Evolutionary conservation across 495 filamentous ascomycete species (phyloP).

Genomic region (Aspergillus sclerotiicarbonarius): DNA sequence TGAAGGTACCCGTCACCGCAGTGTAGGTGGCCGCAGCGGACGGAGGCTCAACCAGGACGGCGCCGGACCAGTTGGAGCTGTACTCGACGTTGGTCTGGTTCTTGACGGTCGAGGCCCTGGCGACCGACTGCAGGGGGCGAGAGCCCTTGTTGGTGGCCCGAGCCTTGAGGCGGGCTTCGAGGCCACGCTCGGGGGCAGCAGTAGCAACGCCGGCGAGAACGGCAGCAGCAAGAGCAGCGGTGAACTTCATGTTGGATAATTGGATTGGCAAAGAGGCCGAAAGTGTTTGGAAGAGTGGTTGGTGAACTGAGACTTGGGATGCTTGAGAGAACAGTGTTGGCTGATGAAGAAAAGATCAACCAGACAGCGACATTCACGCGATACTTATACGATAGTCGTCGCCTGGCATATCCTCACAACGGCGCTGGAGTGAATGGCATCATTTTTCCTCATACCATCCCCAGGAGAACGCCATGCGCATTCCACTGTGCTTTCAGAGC

Average conservation of each 20-base stretch:
- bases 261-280: not conserved
- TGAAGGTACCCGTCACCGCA: constrained; percentile 47
- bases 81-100: constrained; percentile 30
- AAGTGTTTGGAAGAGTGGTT: not conserved
- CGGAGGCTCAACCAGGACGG: constrained; percentile 40
- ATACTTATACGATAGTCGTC: not conserved
- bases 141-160: not conserved
- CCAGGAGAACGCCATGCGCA: not conserved
- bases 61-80: constrained; percentile 55
- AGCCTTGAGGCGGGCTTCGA: constrained; percentile 3
- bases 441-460: constrained; percentile 2
- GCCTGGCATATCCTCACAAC: not conserved
- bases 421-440: not conserved
- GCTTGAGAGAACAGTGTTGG: not conserved
- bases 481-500: not conserved
- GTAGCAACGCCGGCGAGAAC: not conserved
- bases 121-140: not conserved
- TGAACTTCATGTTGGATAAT: constrained; percentile 2
- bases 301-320: not conserved
- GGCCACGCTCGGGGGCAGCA: not conserved
- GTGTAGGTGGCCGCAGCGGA: constrained; percentile 34
- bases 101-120: not conserved
- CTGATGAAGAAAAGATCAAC: not conserved
- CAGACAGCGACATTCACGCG: not conserved
- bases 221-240: not conserved